Evolutionary conservation across 331 rosid genomes (phyloP), one percentile per base, ranked within the genome.

Genomic region (Telfairia occidentalis): DNA sequence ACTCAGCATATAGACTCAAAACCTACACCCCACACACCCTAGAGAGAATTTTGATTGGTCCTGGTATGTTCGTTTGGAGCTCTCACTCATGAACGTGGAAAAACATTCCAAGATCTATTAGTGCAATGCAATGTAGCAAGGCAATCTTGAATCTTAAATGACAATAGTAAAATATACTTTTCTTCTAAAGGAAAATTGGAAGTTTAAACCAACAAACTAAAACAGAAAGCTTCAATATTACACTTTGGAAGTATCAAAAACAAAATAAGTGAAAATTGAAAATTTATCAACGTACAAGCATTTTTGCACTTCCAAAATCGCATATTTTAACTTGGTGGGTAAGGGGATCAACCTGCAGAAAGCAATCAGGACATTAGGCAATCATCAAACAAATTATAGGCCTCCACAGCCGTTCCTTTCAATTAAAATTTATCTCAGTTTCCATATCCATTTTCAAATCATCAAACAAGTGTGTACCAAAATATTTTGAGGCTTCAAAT

Each of bases 271-370:
- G 37, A 42, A 67, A 21, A 60, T 76, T 71, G 46, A 78, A 76
- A 73, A 50, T 43, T 70, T 65, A 28, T 74, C 78, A 37, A 80
- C 92, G 55, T 87, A 94, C 98, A 64, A 94, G 95, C 86, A 94
- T 74, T 88, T 94, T 94, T 70, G 98, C 98, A 69, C 97, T 94
- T 82, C 98, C 98, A 80, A 94, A 94, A 80, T 94, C 98, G 26
- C 98, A 93, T 42, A 93, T 88, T 83, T 93, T 93, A 76, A 93
- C 98, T 80, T 93, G 98, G 80, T 91, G 98, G 3, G 97, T 87
- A 72, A 88, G 90, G 66, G 98, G 95, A 88, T 94, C 98, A 75
- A 94, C 98, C 98, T 94, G 90, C 24, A 77, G 71, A 72, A 46
- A 81, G 40, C 75, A 37, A 81, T 28, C 64, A 75, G 54, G 35